phyloP scores from a whole-genome alignment of 2,329 filamentous ascomycete genomes.

The Cladosporium halotolerans region DNA sequence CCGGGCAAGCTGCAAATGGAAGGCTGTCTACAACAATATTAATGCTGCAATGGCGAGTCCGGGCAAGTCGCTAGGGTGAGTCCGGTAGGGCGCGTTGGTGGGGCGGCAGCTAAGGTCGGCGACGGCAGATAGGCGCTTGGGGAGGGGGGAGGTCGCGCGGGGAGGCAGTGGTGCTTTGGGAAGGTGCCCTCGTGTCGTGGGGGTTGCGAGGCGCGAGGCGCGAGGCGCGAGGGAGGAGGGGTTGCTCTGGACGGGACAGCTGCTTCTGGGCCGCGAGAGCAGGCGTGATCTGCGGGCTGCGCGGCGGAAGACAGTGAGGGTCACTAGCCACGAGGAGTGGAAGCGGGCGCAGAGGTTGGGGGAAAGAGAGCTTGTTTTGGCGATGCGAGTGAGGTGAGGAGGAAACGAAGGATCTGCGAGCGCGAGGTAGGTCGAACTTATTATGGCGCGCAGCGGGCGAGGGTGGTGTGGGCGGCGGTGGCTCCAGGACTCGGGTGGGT shows the following conservation, averaged over 20 bases:
- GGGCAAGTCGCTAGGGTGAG: too few relatives aligned
- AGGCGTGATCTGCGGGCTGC: neutral
- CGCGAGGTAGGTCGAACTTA: neutral
- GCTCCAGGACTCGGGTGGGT: too few relatives aligned
- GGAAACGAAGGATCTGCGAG: neutral
- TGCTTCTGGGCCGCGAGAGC: constrained; percentile 1
- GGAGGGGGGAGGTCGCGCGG: neutral
- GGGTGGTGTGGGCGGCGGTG: too few relatives aligned
- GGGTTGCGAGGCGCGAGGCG: neutral
- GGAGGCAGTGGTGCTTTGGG: constrained; percentile 4
- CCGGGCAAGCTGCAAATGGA: constrained; percentile 5
- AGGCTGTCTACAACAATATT: neutral
- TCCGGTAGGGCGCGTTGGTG: neutral
- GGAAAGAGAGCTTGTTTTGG: neutral
- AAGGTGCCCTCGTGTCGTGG: neutral
- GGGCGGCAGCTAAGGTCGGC: neutral
- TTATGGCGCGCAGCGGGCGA: too few relatives aligned
- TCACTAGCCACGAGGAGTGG: constrained; percentile 11
- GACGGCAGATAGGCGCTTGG: constrained; percentile 6
- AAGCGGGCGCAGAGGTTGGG: constrained; percentile 5
- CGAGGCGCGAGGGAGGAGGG: neutral
- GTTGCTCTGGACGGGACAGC: constrained; percentile 3
- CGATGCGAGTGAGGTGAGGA: neutral
- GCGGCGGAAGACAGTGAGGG: neutral
- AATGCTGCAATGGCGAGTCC: neutral